A percentile compares a stretch with the other conserved stretches of the same genome.
These are phyloP conservation scores for Tulasnella sp. DNA, from an alignment of 768 basidiomycete genomes.

Conservation along the genomic window DNA sequence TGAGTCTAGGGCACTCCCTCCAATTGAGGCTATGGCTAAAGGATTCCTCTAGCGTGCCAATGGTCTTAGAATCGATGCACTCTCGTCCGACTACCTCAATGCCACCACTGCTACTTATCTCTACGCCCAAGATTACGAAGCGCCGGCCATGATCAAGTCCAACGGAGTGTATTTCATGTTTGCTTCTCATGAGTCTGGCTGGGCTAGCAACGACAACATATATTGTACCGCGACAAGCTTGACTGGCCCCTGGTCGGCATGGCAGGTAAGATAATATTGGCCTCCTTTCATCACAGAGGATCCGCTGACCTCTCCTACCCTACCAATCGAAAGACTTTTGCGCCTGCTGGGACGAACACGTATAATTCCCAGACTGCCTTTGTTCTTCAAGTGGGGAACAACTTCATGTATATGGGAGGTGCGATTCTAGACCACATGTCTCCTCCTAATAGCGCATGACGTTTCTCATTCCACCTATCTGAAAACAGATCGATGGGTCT, in stretches of 20 bases:
- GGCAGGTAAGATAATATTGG: background rate
- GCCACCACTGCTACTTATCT: slow-evolving; percentile 9
- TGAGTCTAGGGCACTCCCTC: background rate
- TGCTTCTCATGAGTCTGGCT: slow-evolving; percentile 11
- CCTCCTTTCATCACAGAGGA: background rate
- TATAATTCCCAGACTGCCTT: slow-evolving; percentile 14
- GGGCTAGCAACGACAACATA: slow-evolving; percentile 16
- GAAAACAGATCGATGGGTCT: slow-evolving; percentile 14
- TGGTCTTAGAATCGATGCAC: slow-evolving; percentile 10
- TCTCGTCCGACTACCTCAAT: slow-evolving; percentile 8
- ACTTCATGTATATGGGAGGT: slow-evolving; percentile 16
- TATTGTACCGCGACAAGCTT: slow-evolving; percentile 7
- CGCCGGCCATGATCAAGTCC: slow-evolving; percentile 14
- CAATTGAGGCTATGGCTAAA: background rate
- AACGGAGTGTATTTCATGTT: slow-evolving; percentile 16
- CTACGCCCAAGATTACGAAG: slow-evolving; percentile 3
- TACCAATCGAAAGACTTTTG: slow-evolving; percentile 3
- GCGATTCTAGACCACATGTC: no score
- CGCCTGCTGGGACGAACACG: slow-evolving; percentile 10
- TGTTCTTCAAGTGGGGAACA: slow-evolving; percentile 15
- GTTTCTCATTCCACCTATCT: no score
- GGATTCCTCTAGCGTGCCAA: slow-evolving; percentile 3
- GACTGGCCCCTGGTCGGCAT: slow-evolving; percentile 10
- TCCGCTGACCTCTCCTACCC: background rate
- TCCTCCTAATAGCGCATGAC: no score